Conservation (phyloP, 805 yeast species). For the Metschnikowia reukaufii region DNA sequence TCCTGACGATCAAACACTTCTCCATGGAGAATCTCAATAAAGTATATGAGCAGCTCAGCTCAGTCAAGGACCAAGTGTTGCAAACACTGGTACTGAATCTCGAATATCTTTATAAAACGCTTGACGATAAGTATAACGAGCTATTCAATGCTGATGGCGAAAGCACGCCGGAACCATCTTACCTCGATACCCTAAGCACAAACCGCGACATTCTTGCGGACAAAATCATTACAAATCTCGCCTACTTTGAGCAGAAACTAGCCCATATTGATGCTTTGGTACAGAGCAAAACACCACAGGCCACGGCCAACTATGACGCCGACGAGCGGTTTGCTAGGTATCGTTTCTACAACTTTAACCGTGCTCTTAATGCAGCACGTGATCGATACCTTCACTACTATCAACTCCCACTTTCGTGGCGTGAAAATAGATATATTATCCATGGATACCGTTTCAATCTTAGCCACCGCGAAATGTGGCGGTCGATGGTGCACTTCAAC, state of each 20-base stretch:
- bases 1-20: slow-evolving; percentile 30
- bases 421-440: slow-evolving; percentile 84
- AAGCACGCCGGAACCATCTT: neutral
- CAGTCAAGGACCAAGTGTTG: slow-evolving; percentile 39
- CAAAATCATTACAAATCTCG: slow-evolving; percentile 43
- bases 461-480: slow-evolving; percentile 57
- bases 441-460: slow-evolving; percentile 83
- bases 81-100: slow-evolving; percentile 38
- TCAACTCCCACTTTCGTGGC: slow-evolving; percentile 89
- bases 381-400: slow-evolving; percentile 58
- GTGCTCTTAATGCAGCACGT: slow-evolving; percentile 33
- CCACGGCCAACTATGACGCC: slow-evolving; percentile 28
- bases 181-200: slow-evolving; percentile 9
- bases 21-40: slow-evolving; percentile 34
- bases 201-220: slow-evolving; percentile 32
- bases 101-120: slow-evolving; percentile 37
- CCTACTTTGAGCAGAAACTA: slow-evolving; percentile 42
- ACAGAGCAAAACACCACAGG: slow-evolving; percentile 32
- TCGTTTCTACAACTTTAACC: slow-evolving; percentile 39
- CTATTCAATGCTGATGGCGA: slow-evolving; percentile 28
- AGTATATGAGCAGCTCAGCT: slow-evolving; percentile 35
- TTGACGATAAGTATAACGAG: slow-evolving; percentile 43
- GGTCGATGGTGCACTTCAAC: slow-evolving; percentile 53
- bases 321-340: slow-evolving; percentile 34
- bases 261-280: slow-evolving; percentile 39